Evolutionary conservation across 805 yeast genomes (phyloP).

Genomic region (Diddensiella transvaalensis): DNA sequence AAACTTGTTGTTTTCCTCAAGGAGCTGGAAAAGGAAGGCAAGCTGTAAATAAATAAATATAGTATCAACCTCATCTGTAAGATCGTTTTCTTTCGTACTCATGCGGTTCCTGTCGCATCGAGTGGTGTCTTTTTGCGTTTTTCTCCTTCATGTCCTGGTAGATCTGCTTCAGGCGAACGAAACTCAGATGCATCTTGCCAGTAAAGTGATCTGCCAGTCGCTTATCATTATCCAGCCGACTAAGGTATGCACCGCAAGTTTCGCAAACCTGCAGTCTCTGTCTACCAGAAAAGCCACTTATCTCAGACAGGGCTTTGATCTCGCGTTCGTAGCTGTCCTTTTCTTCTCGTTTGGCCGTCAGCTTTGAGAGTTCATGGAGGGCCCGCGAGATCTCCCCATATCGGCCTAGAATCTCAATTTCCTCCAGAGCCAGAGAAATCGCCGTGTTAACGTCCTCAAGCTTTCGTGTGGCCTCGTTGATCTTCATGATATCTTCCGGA

Average conservation of each 20-base stretch:
- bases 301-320: slow-evolving; percentile 63
- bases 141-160: slow-evolving; percentile 21
- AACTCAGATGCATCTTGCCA: slow-evolving; percentile 84
- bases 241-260: slow-evolving; percentile 83
- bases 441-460: slow-evolving; percentile 48
- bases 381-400: slow-evolving; percentile 51
- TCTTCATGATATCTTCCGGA: slow-evolving; percentile 62
- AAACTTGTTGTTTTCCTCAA: slow-evolving; percentile 55
- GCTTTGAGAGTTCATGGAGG: slow-evolving; percentile 40
- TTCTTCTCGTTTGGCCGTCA: slow-evolving; percentile 40
- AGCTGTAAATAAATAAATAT: background rate
- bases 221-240: slow-evolving; percentile 81
- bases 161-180: slow-evolving; percentile 60
- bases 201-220: slow-evolving; percentile 85
- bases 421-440: slow-evolving; percentile 65
- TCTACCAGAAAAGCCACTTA: slow-evolving; percentile 76
- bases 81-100: background rate
- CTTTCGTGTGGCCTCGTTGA: slow-evolving; percentile 24
- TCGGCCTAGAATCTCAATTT: slow-evolving; percentile 50
- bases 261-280: slow-evolving; percentile 89
- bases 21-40: slow-evolving; percentile 5
- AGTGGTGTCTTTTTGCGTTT: slow-evolving; percentile 9
- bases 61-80: background rate
- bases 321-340: slow-evolving; percentile 52
- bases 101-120: background rate